Base-by-base conservation (phyloP, 495 filamentous ascomycete genomes). In the Neurospora sp. region DNA sequence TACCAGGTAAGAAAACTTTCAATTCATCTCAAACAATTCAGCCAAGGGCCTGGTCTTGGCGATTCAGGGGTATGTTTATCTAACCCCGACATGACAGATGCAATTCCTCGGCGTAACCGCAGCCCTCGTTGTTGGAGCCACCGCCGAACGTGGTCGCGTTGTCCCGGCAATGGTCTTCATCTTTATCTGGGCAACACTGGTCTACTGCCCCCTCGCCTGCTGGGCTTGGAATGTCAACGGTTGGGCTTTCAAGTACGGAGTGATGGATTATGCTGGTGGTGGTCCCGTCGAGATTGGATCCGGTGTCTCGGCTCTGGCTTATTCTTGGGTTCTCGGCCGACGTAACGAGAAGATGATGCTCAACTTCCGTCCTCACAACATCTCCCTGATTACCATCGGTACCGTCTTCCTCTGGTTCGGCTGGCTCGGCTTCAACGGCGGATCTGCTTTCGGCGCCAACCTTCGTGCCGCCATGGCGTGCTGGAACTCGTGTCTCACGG, bases 291-390 rank as follows among this genome's bases (percentile, higher is more conserved):
- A 99, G 83, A 98, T 99, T 73, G 93, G 89, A 46, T 98, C 96
- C 65, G 96, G 96, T 74, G 84, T 97, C 81, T 93, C 93, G 37
- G 96, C 96, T 22, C 86, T 98, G 18, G 96, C 96, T 70, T 99
- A 98, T 84, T 97, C 94, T 18, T 89, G 93, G 90, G 92, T 98
- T 46, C 91, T 98, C 71, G 96, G 96, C 71, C 92, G 94, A 76
- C 93, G 96, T 71, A 96, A 98, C 85, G 96, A 98, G 86, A 96
- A 94, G 87, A 98, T 98, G 96, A 97, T 98, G 91, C 88, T 98
- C 80, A 97, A 89, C 73, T 97, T 93, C 87, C 91, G 93, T 70
- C 96, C 96, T 2, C 96, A 99, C 89, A 99, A 98, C 84, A 95
- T 98, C 76, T 98, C 96, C 9, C 86, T 98, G 76, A 98, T 99